These are phyloP conservation scores for Rhodotorula paludigena DNA, from an alignment of 768 basidiomycete species.

Conservation along the genomic window DNA sequence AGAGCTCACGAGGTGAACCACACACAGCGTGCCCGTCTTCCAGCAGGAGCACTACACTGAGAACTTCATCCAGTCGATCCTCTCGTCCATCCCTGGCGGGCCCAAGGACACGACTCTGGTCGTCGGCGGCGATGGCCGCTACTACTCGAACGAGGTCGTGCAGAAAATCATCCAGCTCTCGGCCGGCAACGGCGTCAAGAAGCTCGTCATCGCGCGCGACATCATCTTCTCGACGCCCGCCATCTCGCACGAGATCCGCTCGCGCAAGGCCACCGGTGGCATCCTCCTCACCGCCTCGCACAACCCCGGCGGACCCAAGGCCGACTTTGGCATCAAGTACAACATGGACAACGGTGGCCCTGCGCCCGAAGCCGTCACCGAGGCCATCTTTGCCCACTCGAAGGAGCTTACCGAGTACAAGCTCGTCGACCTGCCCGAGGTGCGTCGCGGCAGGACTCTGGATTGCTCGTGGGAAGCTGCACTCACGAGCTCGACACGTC, in stretches of 20 bases:
- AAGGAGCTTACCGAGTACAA: slow-evolving; percentile 83
- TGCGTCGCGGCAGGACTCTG: slow-evolving; percentile 48
- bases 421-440: slow-evolving; percentile 68
- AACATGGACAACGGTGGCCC: slow-evolving; percentile 97
- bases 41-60: slow-evolving; percentile 99
- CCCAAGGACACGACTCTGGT: slow-evolving; percentile 63
- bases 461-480: neutral
- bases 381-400: slow-evolving; percentile 87
- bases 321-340: slow-evolving; percentile 99
- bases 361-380: slow-evolving; percentile 91
- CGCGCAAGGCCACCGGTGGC: slow-evolving; percentile 92
- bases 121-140: slow-evolving; percentile 95
- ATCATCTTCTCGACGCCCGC: slow-evolving; percentile 94
- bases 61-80: slow-evolving; percentile 93
- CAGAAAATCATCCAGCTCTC: slow-evolving; percentile 91
- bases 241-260: slow-evolving; percentile 89
- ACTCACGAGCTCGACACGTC: neutral
- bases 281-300: slow-evolving; percentile 95
- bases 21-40: slow-evolving; percentile 85
- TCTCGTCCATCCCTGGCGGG: slow-evolving; percentile 74
- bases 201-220: slow-evolving; percentile 87
- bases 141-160: slow-evolving; percentile 68
- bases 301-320: slow-evolving; percentile 94
- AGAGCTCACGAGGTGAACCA: neutral
- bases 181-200: slow-evolving; percentile 84